Evolutionary conservation across 78 protist genomes (phyloP).

Genomic region (Pigoraptor vietnamica): DNA sequence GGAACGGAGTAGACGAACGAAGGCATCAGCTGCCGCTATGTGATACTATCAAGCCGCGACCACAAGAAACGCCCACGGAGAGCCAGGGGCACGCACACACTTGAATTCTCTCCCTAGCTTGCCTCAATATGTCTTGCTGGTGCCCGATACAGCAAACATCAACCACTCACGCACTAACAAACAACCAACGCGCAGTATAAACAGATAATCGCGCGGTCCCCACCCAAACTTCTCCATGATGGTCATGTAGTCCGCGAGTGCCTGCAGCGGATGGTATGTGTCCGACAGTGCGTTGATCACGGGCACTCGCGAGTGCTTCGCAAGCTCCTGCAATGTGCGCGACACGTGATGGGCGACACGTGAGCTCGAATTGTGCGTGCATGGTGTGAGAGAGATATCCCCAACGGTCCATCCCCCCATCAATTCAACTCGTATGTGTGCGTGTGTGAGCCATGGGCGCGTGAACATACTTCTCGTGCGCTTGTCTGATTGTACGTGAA

Average conservation of each 20-base stretch:
- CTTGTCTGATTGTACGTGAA: too few species aligned
- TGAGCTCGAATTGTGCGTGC: background rate
- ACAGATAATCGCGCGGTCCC: too few species aligned
- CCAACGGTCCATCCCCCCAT: too few species aligned
- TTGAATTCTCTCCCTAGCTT: too few species aligned
- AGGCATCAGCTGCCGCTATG: background rate
- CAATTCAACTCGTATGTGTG: too few species aligned
- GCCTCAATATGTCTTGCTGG: too few species aligned
- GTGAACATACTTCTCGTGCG: too few species aligned
- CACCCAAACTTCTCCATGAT: conserved; percentile 24
- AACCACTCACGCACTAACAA: background rate
- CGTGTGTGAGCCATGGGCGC: too few species aligned
- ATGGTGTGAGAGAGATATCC: background rate
- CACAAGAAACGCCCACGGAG: background rate
- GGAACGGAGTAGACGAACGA: background rate
- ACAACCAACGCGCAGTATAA: background rate
- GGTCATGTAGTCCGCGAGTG: conserved; percentile 67
- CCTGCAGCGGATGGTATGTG: conserved; percentile 73
- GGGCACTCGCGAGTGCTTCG: conserved; percentile 51
- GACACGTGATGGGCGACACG: background rate
- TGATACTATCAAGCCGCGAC: too few species aligned
- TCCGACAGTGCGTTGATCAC: conserved; percentile 79
- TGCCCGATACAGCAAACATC: too few species aligned
- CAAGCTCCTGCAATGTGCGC: conserved; percentile 27
- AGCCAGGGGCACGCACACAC: background rate